Base-by-base conservation (phyloP, 2,329 filamentous ascomycete genomes). In the Ascochyta pisi region DNA sequence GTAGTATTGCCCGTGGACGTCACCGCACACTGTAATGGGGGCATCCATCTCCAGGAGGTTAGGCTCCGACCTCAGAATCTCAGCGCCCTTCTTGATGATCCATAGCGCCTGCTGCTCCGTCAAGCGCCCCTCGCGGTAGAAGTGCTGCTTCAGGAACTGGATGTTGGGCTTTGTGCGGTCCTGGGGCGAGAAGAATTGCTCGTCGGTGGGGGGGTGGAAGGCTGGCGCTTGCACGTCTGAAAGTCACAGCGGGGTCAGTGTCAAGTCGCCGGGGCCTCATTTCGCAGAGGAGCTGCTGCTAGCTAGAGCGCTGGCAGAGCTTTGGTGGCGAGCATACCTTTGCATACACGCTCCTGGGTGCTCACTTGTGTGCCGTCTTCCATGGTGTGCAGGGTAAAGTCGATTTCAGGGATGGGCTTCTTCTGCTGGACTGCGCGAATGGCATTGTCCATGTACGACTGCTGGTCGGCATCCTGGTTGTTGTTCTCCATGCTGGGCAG, bases 1-100 rank as follows among this genome's bases (percentile, higher is more conserved):
- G 77, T 96, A 99, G 81, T 98, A 99, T 80, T 99, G 95, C 66
- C 95, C 95, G 78, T 99, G 95, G 50, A 99, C 93, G 73, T 99
- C 95, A 74, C 95, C 95, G 72, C 95, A 99, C 46, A 99, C 95
- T 9, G 95, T 99, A 74, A 99, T 99, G 59, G 95, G 95, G 37
- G 95, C 95, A 77, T 99, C 95, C 95, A 99, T 99, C 83, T 99
- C 95, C 66, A 99, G 84, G 63, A 99, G 83, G 77, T 98, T 99
- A 63, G 95, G 94, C 80, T 99, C 95, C 60, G 89, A 84, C 73
- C 89, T 89, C 70, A 99, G 83, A 46, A 99, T 80, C 76, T 97
- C 90, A 52, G 92, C 92, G 60, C 94, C 95, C 68, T 89, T 88
- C 69, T 87, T 86, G 76, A 99, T 88, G 70, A 99, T 99, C 88